Percentiles rank a stretch among this genome's conserved stretches.
phyloP scores from a whole-genome alignment of 129 eudicot species.

The Artemisia annua region DNA sequence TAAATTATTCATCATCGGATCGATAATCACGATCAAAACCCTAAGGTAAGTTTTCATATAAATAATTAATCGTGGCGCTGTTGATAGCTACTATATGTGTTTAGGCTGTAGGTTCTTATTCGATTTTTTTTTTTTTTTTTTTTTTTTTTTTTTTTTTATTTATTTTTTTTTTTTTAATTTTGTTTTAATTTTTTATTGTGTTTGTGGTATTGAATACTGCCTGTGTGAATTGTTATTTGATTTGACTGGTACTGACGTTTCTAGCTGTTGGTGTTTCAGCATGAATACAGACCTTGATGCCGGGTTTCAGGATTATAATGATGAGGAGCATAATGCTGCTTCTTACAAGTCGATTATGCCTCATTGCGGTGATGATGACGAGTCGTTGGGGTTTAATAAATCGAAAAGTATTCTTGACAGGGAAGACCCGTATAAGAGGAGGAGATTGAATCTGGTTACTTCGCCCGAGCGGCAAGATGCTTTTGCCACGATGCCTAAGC shows the following conservation, averaged over 20 bases:
- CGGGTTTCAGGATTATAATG: constrained; percentile 63
- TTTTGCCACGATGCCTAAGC: constrained; percentile 82
- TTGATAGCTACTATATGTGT: no score
- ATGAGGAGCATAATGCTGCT: no score
- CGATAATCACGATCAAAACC: no score
- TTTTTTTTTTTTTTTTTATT: no score
- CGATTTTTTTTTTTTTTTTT: no score
- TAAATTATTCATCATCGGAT: no score
- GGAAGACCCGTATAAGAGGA: constrained; percentile 62
- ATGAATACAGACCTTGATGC: constrained; percentile 33
- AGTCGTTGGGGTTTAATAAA: constrained; percentile 48
- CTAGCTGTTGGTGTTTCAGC: constrained; percentile 8
- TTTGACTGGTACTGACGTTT: constrained; percentile 1
- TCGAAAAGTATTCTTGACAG: constrained; percentile 62
- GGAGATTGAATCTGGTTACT: constrained; percentile 73
- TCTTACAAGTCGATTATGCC: constrained; percentile 62
- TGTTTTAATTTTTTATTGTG: no score
- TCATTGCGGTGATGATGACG: constrained; percentile 50
- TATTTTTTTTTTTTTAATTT: no score
- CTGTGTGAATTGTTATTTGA: not conserved
- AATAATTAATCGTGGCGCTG: no score
- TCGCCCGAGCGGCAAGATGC: constrained; percentile 95
- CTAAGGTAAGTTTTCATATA: no score
- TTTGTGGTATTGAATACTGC: no score
- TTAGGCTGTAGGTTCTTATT: no score